Conservation (phyloP, 306 rosid species). For the Medicago ruthenica region DNA sequence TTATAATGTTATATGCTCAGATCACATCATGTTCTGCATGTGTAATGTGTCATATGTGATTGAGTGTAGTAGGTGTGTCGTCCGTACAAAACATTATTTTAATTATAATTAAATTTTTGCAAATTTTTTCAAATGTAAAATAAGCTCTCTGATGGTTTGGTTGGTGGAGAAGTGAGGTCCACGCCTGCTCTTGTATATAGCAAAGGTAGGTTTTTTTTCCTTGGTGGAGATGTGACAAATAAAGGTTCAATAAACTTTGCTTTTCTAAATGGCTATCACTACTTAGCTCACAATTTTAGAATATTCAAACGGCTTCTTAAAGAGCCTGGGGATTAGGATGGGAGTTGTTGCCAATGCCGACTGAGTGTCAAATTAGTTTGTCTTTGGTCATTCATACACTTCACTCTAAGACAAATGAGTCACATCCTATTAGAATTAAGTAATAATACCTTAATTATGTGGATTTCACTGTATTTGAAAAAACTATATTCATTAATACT, state of each 20-base stretch:
- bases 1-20: slow-evolving; percentile 35
- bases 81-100: slow-evolving; percentile 45
- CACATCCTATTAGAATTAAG: slow-evolving; percentile 30
- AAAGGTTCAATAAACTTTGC: slow-evolving; percentile 14
- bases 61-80: slow-evolving; percentile 40
- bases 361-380: neutral
- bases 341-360: slow-evolving; percentile 26
- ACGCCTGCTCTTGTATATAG: slow-evolving; percentile 40
- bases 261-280: slow-evolving; percentile 34
- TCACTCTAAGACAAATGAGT: slow-evolving; percentile 5
- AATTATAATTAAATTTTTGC: neutral
- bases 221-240: slow-evolving; percentile 63
- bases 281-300: slow-evolving; percentile 2
- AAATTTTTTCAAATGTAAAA: slow-evolving; percentile 26
- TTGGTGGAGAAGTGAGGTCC: slow-evolving; percentile 79
- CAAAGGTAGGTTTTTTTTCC: slow-evolving; percentile 48
- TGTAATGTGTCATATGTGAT: slow-evolving; percentile 17
- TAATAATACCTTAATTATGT: slow-evolving; percentile 9
- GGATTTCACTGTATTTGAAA: neutral
- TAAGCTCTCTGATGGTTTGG: slow-evolving; percentile 60
- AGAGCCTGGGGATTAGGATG: slow-evolving; percentile 10
- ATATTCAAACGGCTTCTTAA: slow-evolving; percentile 44
- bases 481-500: neutral
- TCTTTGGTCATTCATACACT: slow-evolving; percentile 1
- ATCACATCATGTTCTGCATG: slow-evolving; percentile 31